Conservation (phyloP, 345 rosid genomes). For the Lenwebbia sp. region DNA sequence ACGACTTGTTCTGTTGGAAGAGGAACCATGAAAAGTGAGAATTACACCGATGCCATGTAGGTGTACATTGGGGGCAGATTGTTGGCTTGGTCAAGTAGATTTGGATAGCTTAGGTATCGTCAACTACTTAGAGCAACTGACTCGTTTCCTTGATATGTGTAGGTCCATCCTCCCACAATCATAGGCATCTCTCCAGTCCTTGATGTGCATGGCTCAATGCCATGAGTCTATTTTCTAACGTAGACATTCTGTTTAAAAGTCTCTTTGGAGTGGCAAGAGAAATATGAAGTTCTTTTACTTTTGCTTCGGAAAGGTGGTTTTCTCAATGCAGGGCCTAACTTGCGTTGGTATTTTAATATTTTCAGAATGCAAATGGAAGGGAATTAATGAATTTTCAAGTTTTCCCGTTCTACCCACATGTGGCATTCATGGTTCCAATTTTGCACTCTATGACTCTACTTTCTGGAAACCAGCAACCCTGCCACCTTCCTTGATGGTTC, state of each 20-base stretch:
- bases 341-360: neutral
- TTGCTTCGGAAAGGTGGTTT: neutral
- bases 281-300: neutral
- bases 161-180: neutral
- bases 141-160: neutral
- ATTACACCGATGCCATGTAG: neutral
- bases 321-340: neutral
- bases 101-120: neutral
- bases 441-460: neutral
- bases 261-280: neutral
- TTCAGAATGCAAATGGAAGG: neutral
- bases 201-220: neutral
- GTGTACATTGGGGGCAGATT: neutral
- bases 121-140: neutral
- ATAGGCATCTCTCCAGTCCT: neutral
- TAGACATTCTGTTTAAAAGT: neutral
- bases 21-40: neutral
- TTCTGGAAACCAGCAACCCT: neutral
- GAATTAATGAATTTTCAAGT: neutral
- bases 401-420: neutral
- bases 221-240: neutral
- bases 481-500: too few relatives aligned
- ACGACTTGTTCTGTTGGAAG: neutral
- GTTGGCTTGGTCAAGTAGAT: neutral
- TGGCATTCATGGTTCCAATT: neutral